A percentile compares a stretch with the other conserved stretches of the same genome.
These are phyloP conservation scores for Gossypioides kirkii DNA, from an alignment of 345 rosid genomes.

Conservation along the genomic window DNA sequence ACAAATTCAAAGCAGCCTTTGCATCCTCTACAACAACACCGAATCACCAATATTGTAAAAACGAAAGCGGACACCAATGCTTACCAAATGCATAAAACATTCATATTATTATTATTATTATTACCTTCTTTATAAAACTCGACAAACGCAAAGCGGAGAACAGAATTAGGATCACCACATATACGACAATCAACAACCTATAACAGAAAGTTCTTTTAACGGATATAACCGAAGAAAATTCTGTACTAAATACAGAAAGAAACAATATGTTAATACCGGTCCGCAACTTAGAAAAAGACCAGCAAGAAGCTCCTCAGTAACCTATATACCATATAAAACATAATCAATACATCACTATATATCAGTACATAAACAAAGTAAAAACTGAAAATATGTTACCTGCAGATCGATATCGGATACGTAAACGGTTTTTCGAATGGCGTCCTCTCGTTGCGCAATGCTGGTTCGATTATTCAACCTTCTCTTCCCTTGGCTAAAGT, in stretches of 20 bases:
- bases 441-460: conserved; percentile 86
- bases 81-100: conserved; percentile 18
- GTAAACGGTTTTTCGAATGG: conserved; percentile 76
- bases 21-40: conserved; percentile 67
- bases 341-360: neutral
- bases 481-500: conserved; percentile 62
- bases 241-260: neutral
- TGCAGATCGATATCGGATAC: conserved; percentile 79
- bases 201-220: neutral
- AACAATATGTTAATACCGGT: conserved; percentile 37
- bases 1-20: conserved; percentile 73
- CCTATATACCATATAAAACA: conserved; percentile 31
- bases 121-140: conserved; percentile 96
- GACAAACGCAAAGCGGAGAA: conserved; percentile 90
- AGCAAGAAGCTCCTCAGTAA: conserved; percentile 94
- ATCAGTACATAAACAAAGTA: conserved; percentile 10
- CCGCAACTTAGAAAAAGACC: conserved; percentile 76
- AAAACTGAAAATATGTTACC: conserved; percentile 29
- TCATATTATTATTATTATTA: neutral
- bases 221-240: neutral
- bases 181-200: conserved; percentile 89
- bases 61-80: neutral
- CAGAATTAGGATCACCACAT: conserved; percentile 91
- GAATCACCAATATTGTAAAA: conserved; percentile 18
- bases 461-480: conserved; percentile 78